A percentile compares a stretch with the other conserved stretches of the same genome.
phyloP scores from a whole-genome alignment of 73 alveolate genomes.

The Paramecium octaurelia region DNA sequence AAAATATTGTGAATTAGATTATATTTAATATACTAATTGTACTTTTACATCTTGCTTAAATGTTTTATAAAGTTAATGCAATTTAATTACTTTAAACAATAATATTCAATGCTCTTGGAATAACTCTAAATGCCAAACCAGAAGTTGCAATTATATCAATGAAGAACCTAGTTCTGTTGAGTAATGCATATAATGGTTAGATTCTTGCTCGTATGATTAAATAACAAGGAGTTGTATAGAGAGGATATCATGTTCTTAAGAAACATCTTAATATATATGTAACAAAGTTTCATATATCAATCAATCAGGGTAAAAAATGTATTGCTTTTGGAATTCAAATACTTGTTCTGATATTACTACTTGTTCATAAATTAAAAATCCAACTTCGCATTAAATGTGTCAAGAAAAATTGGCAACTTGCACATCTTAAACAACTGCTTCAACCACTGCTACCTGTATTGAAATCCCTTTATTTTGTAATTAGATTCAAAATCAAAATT shows the following conservation, averaged over 20 bases:
- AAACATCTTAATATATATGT: neutral
- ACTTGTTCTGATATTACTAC: neutral
- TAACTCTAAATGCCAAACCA: neutral
- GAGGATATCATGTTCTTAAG: neutral
- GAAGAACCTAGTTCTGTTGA: neutral
- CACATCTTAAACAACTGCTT: neutral
- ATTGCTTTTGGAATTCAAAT: neutral
- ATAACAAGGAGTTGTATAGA: neutral
- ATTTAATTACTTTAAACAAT: neutral
- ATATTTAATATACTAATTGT: neutral
- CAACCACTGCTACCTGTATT: neutral
- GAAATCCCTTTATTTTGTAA: neutral
- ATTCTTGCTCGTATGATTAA: neutral
- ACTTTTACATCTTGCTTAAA: neutral
- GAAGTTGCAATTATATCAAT: neutral
- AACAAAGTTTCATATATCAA: neutral
- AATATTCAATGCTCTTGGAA: neutral
- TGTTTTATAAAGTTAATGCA: neutral
- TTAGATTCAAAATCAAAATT: neutral
- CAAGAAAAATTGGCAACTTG: neutral
- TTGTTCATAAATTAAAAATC: neutral
- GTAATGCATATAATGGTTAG: neutral
- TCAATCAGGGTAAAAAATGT: neutral
- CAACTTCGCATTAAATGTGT: neutral
- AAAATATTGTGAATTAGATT: neutral